A percentile compares a stretch with the other conserved stretches of the same genome.
Conservation (phyloP, 2,329 filamentous ascomycete genomes). For the Ceratocystis harringtonii region DNA sequence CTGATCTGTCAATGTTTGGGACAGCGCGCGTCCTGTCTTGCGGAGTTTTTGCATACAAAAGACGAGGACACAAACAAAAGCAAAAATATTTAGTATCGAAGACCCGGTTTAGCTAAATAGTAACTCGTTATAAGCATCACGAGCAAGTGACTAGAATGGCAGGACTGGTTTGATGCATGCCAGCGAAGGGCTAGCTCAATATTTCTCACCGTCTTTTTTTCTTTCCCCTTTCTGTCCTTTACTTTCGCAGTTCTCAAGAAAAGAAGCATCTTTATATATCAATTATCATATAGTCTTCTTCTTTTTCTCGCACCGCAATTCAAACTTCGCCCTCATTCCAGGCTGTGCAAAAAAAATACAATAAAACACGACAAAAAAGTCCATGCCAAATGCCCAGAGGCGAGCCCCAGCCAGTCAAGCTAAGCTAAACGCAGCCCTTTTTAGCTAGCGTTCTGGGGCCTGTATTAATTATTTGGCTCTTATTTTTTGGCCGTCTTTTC, state of each 20-base stretch:
- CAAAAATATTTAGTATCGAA: too few species aligned
- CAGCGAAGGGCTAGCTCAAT: not conserved
- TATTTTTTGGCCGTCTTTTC: not conserved
- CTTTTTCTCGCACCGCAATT: not conserved
- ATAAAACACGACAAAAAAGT: constrained; percentile 6
- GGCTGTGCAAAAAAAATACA: not conserved
- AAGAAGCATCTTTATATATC: not conserved
- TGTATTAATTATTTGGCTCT: constrained; percentile 7
- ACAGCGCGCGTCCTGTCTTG: not conserved
- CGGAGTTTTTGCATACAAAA: too few species aligned
- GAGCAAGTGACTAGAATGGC: not conserved
- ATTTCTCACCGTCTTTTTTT: constrained; percentile 1
- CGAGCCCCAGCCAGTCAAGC: constrained; percentile 4
- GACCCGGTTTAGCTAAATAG: too few species aligned
- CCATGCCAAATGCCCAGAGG: constrained; percentile 3
- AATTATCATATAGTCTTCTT: not conserved
- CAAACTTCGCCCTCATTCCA: not conserved
- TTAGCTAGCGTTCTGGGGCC: constrained; percentile 2
- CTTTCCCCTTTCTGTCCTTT: not conserved
- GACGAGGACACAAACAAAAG: too few species aligned
- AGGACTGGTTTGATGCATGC: constrained; percentile 1
- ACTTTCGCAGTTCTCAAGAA: not conserved
- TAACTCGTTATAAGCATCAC: not conserved
- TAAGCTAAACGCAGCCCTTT: constrained; percentile 5
- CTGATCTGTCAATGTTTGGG: not conserved